phyloP scores from a whole-genome alignment of 768 basidiomycete genomes.

The Mrakia frigida region DNA sequence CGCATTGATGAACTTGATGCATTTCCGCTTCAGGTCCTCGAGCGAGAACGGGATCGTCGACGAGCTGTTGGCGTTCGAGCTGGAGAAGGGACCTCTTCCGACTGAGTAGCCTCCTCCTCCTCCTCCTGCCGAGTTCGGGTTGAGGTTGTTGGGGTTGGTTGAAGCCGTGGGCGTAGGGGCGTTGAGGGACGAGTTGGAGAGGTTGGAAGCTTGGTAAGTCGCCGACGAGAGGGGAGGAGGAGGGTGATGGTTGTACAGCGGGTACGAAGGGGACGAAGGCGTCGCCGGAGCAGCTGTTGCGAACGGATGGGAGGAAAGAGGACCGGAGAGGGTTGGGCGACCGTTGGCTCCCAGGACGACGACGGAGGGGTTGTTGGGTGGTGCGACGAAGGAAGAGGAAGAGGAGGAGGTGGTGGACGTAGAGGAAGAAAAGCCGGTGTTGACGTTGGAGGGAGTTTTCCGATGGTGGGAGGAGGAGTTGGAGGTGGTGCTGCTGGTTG shows the following conservation, averaged over 20 bases:
- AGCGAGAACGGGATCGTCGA: constrained; percentile 46
- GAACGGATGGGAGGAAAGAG: constrained; percentile 28
- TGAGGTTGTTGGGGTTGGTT: constrained; percentile 36
- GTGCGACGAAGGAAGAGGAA: not conserved
- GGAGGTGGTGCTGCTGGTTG: not conserved
- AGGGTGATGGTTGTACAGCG: not conserved
- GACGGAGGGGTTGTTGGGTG: not conserved
- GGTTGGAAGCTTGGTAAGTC: constrained; percentile 4
- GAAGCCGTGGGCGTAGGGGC: not conserved
- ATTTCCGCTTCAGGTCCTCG: constrained; percentile 73
- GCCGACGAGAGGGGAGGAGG: constrained; percentile 27
- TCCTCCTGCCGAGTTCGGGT: too few species aligned
- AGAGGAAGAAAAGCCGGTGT: too few species aligned
- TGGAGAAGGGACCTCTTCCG: constrained; percentile 52
- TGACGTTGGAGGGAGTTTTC: constrained; percentile 6
- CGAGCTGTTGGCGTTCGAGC: constrained; percentile 5
- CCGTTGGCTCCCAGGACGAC: constrained; percentile 19
- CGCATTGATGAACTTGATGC: constrained; percentile 79
- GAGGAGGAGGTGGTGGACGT: not conserved
- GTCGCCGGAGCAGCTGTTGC: constrained; percentile 25
- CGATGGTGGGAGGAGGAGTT: not conserved
- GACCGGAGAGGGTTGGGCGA: constrained; percentile 5
- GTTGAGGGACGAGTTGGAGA: constrained; percentile 22
- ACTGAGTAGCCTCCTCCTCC: constrained; percentile 53
- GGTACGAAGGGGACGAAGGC: constrained; percentile 25